phyloP scores from a whole-genome alignment of 139 green algal genomes.

The Coelastrella sp. region DNA sequence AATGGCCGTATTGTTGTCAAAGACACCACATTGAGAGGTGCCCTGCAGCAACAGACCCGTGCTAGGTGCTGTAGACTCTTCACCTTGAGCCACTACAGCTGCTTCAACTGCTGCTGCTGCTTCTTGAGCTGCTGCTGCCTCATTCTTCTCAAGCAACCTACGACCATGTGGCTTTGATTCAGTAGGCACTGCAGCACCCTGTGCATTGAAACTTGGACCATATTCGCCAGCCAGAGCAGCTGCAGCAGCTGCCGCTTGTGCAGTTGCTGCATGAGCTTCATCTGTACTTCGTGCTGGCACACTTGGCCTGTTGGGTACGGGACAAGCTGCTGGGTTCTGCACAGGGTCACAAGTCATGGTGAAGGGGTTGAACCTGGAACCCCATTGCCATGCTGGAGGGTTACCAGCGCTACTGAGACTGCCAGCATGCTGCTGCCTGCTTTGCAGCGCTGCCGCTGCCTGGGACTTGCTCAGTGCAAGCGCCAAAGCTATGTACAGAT shows the following conservation, averaged over 20 bases:
- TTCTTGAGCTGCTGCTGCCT: constrained; percentile 17
- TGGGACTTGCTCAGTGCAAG: neutral
- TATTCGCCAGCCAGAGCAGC: neutral
- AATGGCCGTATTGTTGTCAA: constrained; percentile 14
- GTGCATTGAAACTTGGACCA: too few relatives aligned
- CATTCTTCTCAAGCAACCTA: constrained; percentile 1
- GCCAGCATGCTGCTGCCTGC: too few relatives aligned
- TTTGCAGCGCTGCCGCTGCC: constrained; percentile 9
- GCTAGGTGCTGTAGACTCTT: neutral
- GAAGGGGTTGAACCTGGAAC: constrained; percentile 10
- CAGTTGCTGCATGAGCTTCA: neutral
- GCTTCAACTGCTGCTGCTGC: constrained; percentile 12
- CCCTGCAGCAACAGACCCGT: neutral
- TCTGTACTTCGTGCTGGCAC: neutral
- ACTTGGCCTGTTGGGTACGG: neutral
- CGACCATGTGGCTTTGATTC: neutral
- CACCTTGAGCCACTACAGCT: neutral
- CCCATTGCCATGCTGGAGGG: neutral
- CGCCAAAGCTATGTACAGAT: neutral
- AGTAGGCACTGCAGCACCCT: too few relatives aligned
- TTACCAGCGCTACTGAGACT: neutral
- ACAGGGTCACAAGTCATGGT: constrained; percentile 28
- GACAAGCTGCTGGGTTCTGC: constrained; percentile 34
- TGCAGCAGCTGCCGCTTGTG: constrained; percentile 6
- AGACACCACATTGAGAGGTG: constrained; percentile 31